These are phyloP conservation scores for Prunus persica DNA, from an alignment of 306 rosid species.

Conservation along the genomic window DNA sequence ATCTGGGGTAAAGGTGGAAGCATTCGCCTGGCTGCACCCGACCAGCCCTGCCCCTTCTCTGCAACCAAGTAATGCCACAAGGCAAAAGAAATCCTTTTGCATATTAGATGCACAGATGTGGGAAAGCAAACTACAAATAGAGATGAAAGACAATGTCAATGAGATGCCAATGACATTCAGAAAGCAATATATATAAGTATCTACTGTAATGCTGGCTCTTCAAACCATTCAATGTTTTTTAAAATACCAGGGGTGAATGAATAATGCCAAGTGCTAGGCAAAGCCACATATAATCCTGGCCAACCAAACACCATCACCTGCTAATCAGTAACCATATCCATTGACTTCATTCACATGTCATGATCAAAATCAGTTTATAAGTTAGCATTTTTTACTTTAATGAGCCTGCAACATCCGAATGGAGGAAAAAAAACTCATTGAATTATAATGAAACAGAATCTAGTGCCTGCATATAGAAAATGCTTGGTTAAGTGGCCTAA, in stretches of 20 bases:
- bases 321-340: constrained; percentile 11
- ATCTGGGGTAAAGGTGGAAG: constrained; percentile 88
- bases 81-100: constrained; percentile 17
- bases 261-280: background rate
- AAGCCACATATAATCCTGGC: background rate
- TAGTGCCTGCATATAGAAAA: constrained; percentile 1
- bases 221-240: constrained; percentile 13
- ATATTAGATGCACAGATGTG: constrained; percentile 7
- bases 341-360: background rate
- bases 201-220: background rate
- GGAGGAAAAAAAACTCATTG: background rate
- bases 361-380: background rate
- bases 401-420: background rate
- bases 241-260: background rate
- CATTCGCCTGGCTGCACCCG: constrained; percentile 98
- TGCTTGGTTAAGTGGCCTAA: constrained; percentile 12
- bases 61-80: constrained; percentile 38
- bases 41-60: constrained; percentile 98
- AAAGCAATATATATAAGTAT: background rate
- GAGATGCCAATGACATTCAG: constrained; percentile 6
- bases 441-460: background rate
- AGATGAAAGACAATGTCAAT: constrained; percentile 13
- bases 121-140: background rate
- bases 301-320: constrained; percentile 5
- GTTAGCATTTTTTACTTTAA: background rate